These are phyloP conservation scores for Solanum aculeatissimum DNA, from an alignment of 305 asterid genomes.

Conservation along the genomic window DNA sequence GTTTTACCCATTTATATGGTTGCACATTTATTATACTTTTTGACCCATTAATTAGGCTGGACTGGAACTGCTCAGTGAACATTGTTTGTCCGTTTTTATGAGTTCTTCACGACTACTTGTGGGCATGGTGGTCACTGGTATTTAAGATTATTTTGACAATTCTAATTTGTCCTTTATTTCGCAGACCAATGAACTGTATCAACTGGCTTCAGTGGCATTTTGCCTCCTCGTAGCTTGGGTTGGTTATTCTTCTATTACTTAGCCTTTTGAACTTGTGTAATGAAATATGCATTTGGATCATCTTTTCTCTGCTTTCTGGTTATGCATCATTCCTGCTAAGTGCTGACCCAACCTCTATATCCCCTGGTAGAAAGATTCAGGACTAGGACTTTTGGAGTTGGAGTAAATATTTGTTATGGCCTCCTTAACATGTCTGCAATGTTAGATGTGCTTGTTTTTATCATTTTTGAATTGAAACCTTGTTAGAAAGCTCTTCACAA, in stretches of 20 bases:
- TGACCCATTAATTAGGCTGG: neutral
- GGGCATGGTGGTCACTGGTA: neutral
- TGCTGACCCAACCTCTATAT: neutral
- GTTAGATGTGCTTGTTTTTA: neutral
- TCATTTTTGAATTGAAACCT: neutral
- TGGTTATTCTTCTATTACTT: constrained; percentile 25
- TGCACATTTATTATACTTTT: neutral
- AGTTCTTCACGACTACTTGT: neutral
- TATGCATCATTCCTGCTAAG: neutral
- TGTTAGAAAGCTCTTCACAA: neutral
- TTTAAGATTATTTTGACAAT: neutral
- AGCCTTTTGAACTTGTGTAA: neutral
- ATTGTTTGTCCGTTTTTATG: neutral
- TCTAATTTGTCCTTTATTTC: constrained; percentile 6
- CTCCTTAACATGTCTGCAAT: neutral
- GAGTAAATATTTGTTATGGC: neutral
- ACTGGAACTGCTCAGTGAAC: neutral
- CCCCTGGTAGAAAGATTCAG: neutral
- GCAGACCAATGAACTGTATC: constrained; percentile 98
- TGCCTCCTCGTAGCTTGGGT: constrained; percentile 99
- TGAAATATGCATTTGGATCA: neutral
- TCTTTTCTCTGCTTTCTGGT: neutral
- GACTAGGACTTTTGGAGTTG: neutral
- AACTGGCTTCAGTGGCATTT: constrained; percentile 93
- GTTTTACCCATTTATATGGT: neutral